Percentiles rank a stretch among this genome's conserved stretches.
phyloP scores from a whole-genome alignment of 352 stramenopile species.

The Albugo laibachii region DNA sequence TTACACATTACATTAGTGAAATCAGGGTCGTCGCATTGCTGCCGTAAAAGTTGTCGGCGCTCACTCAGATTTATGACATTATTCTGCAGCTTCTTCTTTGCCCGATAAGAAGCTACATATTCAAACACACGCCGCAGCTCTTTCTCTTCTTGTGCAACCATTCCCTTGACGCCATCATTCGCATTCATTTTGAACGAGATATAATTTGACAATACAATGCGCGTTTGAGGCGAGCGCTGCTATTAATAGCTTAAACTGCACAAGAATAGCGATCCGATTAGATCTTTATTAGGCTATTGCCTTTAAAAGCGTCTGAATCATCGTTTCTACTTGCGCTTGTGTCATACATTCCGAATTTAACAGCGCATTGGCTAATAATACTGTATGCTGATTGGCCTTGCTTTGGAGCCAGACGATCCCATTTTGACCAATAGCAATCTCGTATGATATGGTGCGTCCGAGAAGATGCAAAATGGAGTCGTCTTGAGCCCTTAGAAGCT shows the following conservation, averaged over 20 bases:
- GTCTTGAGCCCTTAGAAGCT: constrained; percentile 36
- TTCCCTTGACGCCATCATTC: constrained; percentile 54
- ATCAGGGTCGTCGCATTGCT: constrained; percentile 42
- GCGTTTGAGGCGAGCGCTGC: not conserved
- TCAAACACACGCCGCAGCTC: constrained; percentile 90
- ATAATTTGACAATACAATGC: constrained; percentile 8
- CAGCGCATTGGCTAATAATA: constrained; percentile 74
- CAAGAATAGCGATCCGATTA: not conserved
- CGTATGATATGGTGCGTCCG: constrained; percentile 76
- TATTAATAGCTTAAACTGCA: not conserved
- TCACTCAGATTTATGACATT: constrained; percentile 26
- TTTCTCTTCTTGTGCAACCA: constrained; percentile 89
- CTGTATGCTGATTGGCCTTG: constrained; percentile 58
- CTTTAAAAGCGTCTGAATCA: constrained; percentile 54
- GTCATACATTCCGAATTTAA: constrained; percentile 78
- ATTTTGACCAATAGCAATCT: constrained; percentile 92
- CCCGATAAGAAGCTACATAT: constrained; percentile 79
- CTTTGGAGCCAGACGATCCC: constrained; percentile 92
- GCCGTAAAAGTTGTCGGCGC: constrained; percentile 32
- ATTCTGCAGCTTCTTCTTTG: constrained; percentile 56
- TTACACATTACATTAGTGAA: constrained; percentile 59
- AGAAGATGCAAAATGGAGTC: constrained; percentile 72
- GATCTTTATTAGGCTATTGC: constrained; percentile 8
- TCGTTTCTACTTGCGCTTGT: constrained; percentile 40
- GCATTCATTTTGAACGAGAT: not conserved